Evolutionary conservation across 2,329 filamentous ascomycete species (phyloP), one percentile per base, ranked within the genome.

Genomic region (Pseudogymnoascus sp.): DNA sequence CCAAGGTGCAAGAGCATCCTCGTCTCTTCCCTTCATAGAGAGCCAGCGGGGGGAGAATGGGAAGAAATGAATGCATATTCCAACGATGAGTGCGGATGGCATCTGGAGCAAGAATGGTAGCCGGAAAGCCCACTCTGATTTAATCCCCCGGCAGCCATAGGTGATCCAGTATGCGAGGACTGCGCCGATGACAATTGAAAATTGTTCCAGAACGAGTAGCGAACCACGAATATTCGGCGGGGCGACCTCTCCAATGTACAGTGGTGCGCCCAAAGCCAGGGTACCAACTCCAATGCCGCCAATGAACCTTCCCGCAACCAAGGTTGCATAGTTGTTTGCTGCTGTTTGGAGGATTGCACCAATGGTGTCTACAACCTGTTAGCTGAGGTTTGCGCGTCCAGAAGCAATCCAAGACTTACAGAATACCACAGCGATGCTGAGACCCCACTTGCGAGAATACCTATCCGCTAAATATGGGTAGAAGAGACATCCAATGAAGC

Each of bases 1-100:
- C 75, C n/a, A 90, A 79, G 2, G 83, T 79, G 61, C 63, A 50
- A 80, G 81, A 12, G 86, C 82, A 62, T 86, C 80, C 66, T 89
- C 86, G 84, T 85, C 88, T 46, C 81, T 78, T 69, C 88, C 85
- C 69, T 83, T 79, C 64, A 84, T 84, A 16, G 85, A 86, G 2
- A 88, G 78, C 78, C 83, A 89, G 59, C 86, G 79, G 3, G 85
- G 85, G 0, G 83, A 87, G 66, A 87, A 84, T 0, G 84, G 84
- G 0, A 86, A 73, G 65, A 83, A 77, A 62, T 78, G 82, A 4
- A 79, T 74, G 26, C 26, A 28, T 5, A 7, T 28, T 28, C 26
- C 26, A 28, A 28, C 26, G 7, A 28, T 28, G 26, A 28, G 26
- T 28, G 26, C 26, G 26, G 26, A 28, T 28, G 26, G 26, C 26